Conservation (phyloP, 1,284 basidiomycete species). For the Amylostereum areolatum region DNA sequence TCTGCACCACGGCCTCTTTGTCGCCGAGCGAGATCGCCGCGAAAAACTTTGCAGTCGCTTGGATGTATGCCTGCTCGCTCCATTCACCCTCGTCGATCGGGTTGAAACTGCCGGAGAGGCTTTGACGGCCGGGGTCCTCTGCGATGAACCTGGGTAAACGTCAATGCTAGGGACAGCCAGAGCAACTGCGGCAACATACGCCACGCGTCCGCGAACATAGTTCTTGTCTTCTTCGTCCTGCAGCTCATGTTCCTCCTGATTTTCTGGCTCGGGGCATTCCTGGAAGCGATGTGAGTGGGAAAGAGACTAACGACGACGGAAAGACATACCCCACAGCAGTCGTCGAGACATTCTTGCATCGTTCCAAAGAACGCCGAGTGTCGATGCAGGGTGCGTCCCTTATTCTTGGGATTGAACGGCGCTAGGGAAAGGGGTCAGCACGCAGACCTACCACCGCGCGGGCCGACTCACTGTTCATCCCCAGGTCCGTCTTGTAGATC, state of each 20-base stretch:
- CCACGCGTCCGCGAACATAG: constrained; percentile 46
- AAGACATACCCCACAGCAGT: constrained; percentile 47
- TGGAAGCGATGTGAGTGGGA: constrained; percentile 15
- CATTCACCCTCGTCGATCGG: constrained; percentile 64
- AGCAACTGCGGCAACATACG: too few species aligned
- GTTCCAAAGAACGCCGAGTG: constrained; percentile 60
- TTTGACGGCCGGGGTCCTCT: constrained; percentile 55
- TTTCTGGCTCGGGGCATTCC: constrained; percentile 43
- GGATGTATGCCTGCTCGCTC: constrained; percentile 53
- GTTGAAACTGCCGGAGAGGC: constrained; percentile 55
- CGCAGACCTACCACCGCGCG: not conserved
- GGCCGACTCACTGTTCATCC: constrained; percentile 48
- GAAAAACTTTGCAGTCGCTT: constrained; percentile 46
- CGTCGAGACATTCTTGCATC: constrained; percentile 47
- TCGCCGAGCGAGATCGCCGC: constrained; percentile 42
- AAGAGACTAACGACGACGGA: too few species aligned
- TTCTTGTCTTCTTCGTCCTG: constrained; percentile 45
- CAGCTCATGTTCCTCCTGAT: constrained; percentile 43
- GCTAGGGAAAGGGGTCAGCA: constrained; percentile 25
- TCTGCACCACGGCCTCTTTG: constrained; percentile 26
- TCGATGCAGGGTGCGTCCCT: constrained; percentile 49
- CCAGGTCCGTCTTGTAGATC: constrained; percentile 48
- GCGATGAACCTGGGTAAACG: constrained; percentile 39
- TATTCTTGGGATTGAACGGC: constrained; percentile 57
- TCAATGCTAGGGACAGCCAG: not conserved